Conservation (phyloP, 345 rosid genomes). For the Hibiscus trionum region DNA sequence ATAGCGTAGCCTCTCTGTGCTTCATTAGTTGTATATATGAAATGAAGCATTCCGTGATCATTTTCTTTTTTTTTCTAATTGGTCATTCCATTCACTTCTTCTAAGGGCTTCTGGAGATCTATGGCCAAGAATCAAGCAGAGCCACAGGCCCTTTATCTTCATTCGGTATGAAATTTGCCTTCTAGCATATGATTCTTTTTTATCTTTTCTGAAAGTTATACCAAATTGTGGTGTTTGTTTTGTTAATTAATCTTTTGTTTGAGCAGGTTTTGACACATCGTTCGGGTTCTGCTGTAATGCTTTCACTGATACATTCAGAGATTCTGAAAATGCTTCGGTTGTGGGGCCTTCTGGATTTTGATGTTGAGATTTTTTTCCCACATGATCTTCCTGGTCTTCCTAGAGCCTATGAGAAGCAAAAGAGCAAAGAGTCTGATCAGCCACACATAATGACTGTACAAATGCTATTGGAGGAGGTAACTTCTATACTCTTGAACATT, state of each 20-base stretch:
- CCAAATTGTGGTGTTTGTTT: not conserved
- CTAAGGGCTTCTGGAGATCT: constrained; percentile 48
- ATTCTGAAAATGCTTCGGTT: constrained; percentile 56
- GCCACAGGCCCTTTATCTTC: constrained; percentile 49
- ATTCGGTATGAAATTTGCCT: constrained; percentile 33
- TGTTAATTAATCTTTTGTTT: constrained; percentile 11
- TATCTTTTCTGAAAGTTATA: not conserved
- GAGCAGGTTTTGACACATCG: constrained; percentile 58
- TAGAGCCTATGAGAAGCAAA: constrained; percentile 52
- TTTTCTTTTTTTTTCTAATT: not conserved
- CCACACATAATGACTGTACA: constrained; percentile 45
- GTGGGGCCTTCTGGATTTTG: constrained; percentile 51
- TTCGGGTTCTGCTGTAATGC: constrained; percentile 52
- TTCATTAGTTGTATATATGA: not conserved
- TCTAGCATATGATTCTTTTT: not conserved
- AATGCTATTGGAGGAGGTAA: constrained; percentile 38
- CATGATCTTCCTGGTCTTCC: constrained; percentile 45
- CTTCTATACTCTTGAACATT: not conserved
- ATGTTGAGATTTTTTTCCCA: constrained; percentile 55
- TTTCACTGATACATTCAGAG: constrained; percentile 51
- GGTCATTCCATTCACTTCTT: not conserved
- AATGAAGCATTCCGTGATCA: not conserved
- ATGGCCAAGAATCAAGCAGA: constrained; percentile 27
- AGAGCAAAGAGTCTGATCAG: constrained; percentile 54
- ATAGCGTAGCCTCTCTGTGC: not conserved